Evolutionary conservation across 129 eudicot genomes (phyloP), one percentile per base, ranked within the genome.

Genomic region (Helianthus tuberosus): DNA sequence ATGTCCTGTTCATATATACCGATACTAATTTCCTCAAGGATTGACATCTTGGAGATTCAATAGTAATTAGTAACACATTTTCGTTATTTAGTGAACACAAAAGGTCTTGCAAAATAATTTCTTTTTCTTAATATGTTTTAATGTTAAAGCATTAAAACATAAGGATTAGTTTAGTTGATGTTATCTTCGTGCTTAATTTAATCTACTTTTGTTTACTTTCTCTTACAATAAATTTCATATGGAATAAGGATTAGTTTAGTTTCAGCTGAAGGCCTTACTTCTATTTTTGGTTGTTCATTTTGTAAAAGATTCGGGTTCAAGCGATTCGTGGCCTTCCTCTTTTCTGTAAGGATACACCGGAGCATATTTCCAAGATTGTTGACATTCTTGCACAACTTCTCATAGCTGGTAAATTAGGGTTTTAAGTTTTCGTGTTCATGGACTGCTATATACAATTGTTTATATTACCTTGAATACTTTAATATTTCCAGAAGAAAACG

Each of bases 301-400:
- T 36, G 57, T 66, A 46, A 74, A 32, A 79, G 79, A 79, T 73
- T 61, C 85, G 98, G 63, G 95, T 93, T 67, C 98, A 93, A 88
- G 98, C 98, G 11, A 93, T 93, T 64, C 94, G 98, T 15, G 96
- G 98, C 35, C 98, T 93, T 71, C 96, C 96, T 27, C 96, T 93
- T 62, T 93, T 93, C 69, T 93, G 98, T 78, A 93, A 93, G 87
- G 98, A 93, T 77, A 90, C 95, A 41, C 98, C 98, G 0, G 98
- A 90, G 78, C 91, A 93, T 81, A 90, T 93, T 51, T 84, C 98
- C 12, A 89, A 90, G 79, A 86, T 93, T 77, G 91, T 93, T 54
- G 98, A 93, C 86, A 93, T 93, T 75, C 98, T 93, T 71, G 98
- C 85, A 3, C 98, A 90, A 74, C 95, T 93, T 49, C 98, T 93